Percentiles rank a stretch among this genome's conserved stretches.
Conservation (phyloP, 2,329 filamentous ascomycete genomes). For the Onygenales sp. region DNA sequence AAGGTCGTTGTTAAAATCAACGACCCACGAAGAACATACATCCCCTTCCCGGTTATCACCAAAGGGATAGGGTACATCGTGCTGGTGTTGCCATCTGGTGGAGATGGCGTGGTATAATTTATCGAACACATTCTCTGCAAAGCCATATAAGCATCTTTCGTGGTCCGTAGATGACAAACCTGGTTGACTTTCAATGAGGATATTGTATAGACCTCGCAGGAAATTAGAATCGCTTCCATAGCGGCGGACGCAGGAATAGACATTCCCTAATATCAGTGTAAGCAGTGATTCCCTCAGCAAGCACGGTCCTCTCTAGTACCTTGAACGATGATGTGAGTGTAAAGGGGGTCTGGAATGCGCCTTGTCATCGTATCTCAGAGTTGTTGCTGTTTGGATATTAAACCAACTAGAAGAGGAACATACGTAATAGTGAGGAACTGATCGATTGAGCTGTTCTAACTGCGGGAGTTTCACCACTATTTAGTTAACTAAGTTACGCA, state of each 20-base stretch:
- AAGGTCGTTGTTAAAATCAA: conserved; percentile 8
- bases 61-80: conserved; percentile 8
- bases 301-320: too few species aligned
- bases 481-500: too few species aligned
- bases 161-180: neutral
- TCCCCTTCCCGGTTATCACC: conserved; percentile 3
- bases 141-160: neutral
- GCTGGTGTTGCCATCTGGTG: conserved; percentile 1
- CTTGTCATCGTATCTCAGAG: too few species aligned
- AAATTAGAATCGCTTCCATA: neutral
- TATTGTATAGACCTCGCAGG: neutral
- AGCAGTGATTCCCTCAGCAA: too few species aligned
- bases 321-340: too few species aligned
- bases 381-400: too few species aligned
- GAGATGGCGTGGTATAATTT: neutral
- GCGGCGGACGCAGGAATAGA: neutral
- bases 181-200: neutral
- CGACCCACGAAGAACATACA: conserved; percentile 4
- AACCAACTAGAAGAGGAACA: too few species aligned
- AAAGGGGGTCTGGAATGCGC: too few species aligned
- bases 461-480: too few species aligned
- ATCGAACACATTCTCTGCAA: neutral
- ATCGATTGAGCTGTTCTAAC: too few species aligned
- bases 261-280: neutral
- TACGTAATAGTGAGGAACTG: too few species aligned